These are phyloP conservation scores for Mucor circinelloides DNA, from an alignment of 371 early-diverging fungal genomes.

Conservation along the genomic window DNA sequence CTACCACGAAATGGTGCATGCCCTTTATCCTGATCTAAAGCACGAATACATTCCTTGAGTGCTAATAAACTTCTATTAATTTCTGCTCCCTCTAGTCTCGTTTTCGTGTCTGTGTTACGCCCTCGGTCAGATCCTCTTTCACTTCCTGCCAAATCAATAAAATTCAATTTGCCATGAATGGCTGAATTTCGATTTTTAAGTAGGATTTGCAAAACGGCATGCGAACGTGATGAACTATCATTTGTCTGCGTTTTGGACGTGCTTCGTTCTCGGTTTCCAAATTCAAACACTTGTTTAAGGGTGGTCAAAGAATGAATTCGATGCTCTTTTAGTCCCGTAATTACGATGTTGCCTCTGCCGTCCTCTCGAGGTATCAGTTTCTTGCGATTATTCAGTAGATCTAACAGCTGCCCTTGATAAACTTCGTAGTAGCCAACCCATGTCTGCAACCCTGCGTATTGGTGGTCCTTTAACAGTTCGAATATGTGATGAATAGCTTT, in stretches of 20 bases:
- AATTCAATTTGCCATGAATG: conserved; percentile 86
- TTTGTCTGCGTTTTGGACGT: conserved; percentile 96
- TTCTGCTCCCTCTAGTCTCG: conserved; percentile 86
- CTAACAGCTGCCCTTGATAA: conserved; percentile 94
- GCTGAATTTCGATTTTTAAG: conserved; percentile 58
- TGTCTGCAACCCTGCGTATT: conserved; percentile 72
- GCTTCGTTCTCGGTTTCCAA: conserved; percentile 85
- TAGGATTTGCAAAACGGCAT: conserved; percentile 93
- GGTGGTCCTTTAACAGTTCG: conserved; percentile 60
- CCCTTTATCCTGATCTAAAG: conserved; percentile 90
- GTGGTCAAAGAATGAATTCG: conserved; percentile 77
- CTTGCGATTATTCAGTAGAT: conserved; percentile 88
- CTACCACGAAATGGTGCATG: conserved; percentile 98
- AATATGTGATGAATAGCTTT: conserved; percentile 93
- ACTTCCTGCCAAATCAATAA: conserved; percentile 99
- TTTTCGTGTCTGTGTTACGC: conserved; percentile 76
- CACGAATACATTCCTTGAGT: conserved; percentile 97
- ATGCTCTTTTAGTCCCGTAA: conserved; percentile 83
- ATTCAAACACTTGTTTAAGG: conserved; percentile 88
- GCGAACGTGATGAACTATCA: conserved; percentile 95
- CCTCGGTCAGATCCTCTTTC: conserved; percentile 99
- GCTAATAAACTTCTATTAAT: conserved; percentile 98
- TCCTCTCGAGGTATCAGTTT: conserved; percentile 91
- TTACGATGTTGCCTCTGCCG: conserved; percentile 90
- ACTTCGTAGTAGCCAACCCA: conserved; percentile 96